Conservation (phyloP, 148 eudicot species). For the Limonium bicolor region DNA sequence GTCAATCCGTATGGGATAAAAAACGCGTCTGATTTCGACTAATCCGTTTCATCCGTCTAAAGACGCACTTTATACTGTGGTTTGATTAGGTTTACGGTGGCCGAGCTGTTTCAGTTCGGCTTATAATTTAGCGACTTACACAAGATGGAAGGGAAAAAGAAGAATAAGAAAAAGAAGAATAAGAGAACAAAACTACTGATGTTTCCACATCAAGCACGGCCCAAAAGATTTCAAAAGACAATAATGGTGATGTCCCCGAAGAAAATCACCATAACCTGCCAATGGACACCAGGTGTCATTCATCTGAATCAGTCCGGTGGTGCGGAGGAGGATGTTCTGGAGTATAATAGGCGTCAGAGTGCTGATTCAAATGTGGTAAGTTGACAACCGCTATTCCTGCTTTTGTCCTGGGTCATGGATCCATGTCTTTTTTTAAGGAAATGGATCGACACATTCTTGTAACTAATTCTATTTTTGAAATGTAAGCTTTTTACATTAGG, state of each 20-base stretch:
- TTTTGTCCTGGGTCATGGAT: neutral
- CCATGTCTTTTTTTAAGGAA: neutral
- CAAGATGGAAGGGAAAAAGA: slow-evolving; percentile 51
- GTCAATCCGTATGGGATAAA: no score
- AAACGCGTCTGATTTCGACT: no score
- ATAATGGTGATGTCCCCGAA: slow-evolving; percentile 7
- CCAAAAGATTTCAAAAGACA: slow-evolving; percentile 23
- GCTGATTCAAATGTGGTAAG: neutral
- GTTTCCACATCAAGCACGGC: slow-evolving; percentile 15
- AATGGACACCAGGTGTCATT: neutral
- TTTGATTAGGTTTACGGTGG: no score
- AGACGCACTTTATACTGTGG: no score
- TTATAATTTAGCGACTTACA: no score
- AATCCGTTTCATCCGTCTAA: no score
- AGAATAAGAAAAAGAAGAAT: slow-evolving; percentile 71
- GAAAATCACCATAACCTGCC: slow-evolving; percentile 10
- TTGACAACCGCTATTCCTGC: neutral
- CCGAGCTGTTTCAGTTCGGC: no score
- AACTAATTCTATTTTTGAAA: neutral
- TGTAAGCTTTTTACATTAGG: no score
- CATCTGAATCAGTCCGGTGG: slow-evolving; percentile 6
- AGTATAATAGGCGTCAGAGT: neutral
- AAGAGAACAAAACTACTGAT: slow-evolving; percentile 20
- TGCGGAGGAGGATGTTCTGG: slow-evolving; percentile 6
- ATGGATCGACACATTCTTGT: neutral